Conservation (phyloP, 2,329 filamentous ascomycete species). For the Apiospora sp. region DNA sequence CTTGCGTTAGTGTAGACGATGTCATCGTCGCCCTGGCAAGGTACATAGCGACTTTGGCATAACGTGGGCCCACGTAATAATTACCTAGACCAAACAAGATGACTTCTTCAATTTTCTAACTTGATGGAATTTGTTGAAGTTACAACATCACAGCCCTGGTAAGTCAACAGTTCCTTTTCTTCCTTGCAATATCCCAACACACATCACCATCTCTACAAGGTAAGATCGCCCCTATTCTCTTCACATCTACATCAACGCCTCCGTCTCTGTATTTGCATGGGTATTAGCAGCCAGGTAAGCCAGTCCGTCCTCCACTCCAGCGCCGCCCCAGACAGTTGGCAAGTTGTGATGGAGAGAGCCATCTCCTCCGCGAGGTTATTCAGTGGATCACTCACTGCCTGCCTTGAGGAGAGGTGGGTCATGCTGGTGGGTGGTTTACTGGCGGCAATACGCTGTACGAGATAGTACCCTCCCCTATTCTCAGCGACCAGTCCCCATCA, state of each 20-base stretch:
- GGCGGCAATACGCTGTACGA: neutral
- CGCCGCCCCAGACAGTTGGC: neutral
- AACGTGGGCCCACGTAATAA: neutral
- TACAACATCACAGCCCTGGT: neutral
- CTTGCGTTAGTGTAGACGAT: neutral
- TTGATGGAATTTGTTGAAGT: neutral
- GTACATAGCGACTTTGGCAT: neutral
- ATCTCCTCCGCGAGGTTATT: neutral
- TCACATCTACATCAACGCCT: neutral
- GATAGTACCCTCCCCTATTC: neutral
- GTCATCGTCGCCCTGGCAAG: neutral
- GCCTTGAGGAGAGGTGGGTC: neutral
- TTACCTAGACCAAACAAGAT: neutral
- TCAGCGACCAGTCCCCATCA: neutral
- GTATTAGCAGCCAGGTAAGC: constrained; percentile 2
- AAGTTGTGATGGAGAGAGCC: neutral
- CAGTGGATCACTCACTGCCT: constrained; percentile 14
- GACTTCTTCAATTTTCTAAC: neutral
- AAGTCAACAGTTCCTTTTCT: neutral
- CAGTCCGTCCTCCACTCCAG: neutral
- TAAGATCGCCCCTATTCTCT: neutral
- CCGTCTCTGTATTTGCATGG: neutral
- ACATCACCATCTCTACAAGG: neutral
- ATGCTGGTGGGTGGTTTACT: neutral
- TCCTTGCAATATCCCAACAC: neutral